phyloP scores from a whole-genome alignment of 805 yeast genomes.

The Isabelozyma gotoi region DNA sequence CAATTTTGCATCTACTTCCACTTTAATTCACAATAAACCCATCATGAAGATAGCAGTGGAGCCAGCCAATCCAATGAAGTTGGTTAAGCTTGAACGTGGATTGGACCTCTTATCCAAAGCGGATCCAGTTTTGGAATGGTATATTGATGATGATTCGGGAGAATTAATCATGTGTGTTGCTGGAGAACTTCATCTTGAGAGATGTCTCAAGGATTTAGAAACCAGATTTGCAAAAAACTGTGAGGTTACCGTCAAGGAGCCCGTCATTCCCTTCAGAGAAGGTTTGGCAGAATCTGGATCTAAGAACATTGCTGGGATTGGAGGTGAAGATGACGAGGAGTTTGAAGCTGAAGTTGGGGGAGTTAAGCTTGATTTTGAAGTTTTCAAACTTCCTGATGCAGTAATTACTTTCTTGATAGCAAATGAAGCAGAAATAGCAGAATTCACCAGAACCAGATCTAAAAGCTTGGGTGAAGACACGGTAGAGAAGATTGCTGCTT shows the following conservation, averaged over 20 bases:
- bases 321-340: conserved; percentile 12
- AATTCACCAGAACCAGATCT: conserved; percentile 18
- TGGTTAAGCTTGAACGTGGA: conserved; percentile 75
- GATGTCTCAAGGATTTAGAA: conserved; percentile 86
- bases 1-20: conserved; percentile 51
- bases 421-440: conserved; percentile 44
- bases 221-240: conserved; percentile 87
- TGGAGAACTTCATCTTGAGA: conserved; percentile 93
- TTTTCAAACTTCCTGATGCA: conserved; percentile 55
- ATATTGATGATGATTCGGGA: conserved; percentile 78
- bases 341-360: conserved; percentile 41
- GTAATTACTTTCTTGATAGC: conserved; percentile 50
- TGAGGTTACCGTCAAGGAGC: conserved; percentile 83
- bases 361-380: conserved; percentile 50
- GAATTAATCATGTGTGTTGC: conserved; percentile 94
- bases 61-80: conserved; percentile 81
- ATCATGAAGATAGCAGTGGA: conserved; percentile 95
- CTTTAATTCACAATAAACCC: conserved; percentile 67
- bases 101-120: conserved; percentile 77
- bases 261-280: conserved; percentile 93
- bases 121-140: conserved; percentile 92
- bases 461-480: conserved; percentile 18
- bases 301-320: conserved; percentile 37
- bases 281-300: conserved; percentile 65
- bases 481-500: conserved; percentile 4